Base-by-base conservation (phyloP, 2,329 filamentous ascomycete species). In the Apiospora malaysiana region DNA sequence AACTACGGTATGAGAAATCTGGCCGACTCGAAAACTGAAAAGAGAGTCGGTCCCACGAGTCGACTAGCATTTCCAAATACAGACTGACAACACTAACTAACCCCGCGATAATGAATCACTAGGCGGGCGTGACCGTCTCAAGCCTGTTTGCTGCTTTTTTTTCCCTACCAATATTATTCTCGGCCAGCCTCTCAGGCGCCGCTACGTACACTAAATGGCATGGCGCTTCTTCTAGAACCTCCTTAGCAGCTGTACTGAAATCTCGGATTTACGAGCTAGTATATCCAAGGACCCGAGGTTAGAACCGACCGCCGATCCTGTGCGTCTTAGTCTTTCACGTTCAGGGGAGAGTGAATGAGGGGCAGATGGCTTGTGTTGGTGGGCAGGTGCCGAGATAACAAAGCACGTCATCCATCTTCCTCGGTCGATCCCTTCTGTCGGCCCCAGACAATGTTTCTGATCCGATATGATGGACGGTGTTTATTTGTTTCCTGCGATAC, bases 31-130 rank as follows among this genome's bases (percentile, higher is more conserved):
- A 37, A 37, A 37, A 27, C 32, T 21, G 25, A n/a, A 16, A 14
- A 16, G 42, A 45, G 42, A 45, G 32, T 32, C 32, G 32, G 32
- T 32, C 32, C 32, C 32, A 32, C 32, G 32, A 32, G 3, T 45
- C 12, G 42, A 16, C 42, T 45, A 45, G 49, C 23, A 27, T 23
- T 27, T 32, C 27, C 27, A n/a, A n/a, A n/a, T n/a, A n/a, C n/a
- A n/a, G n/a, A n/a, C n/a, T n/a, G n/a, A n/a, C n/a, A n/a, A n/a
- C 51, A 27, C 23, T 25, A n/a, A 59, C 51, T 32, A 59, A 59
- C 51, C 51, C 51, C 51, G 51, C 51, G 51, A 37, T 59, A 59
- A 59, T 59, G 51, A 59, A 59, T 59, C 51, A 59, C 51, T 37
- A 59, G 2, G 27, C 16, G 47, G 47, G 23, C 47, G 16, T 51